Conservation (phyloP, 345 rosid genomes). For the Ceriops tagal region DNA sequence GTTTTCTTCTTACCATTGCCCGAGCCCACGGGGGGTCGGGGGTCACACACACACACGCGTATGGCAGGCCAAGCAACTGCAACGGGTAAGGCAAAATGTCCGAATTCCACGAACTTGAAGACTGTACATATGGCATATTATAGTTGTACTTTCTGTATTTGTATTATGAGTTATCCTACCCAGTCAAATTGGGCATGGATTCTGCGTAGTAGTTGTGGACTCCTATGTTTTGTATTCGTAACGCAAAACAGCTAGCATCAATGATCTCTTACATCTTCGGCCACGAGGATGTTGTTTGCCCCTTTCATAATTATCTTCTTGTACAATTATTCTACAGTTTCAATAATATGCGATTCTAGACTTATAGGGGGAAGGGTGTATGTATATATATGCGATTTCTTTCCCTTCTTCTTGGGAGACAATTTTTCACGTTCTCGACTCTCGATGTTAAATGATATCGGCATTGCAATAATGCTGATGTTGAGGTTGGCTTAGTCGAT, state of each 20-base stretch:
- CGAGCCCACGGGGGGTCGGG: no score
- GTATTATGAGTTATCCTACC: slow-evolving; percentile 33
- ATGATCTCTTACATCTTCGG: no score
- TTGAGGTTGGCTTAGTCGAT: not conserved
- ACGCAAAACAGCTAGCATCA: slow-evolving; percentile 29
- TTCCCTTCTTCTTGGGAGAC: no score
- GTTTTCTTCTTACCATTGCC: no score
- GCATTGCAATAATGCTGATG: not conserved
- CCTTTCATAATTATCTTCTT: not conserved
- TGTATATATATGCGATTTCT: no score
- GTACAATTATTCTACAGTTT: not conserved
- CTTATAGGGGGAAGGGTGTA: not conserved
- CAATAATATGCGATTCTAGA: no score
- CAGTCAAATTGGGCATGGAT: slow-evolving; percentile 16
- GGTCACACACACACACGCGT: no score
- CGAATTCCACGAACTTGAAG: slow-evolving; percentile 25
- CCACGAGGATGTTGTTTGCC: not conserved
- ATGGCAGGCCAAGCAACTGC: no score
- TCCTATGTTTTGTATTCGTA: slow-evolving; percentile 15
- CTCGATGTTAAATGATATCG: not conserved
- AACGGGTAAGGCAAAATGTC: slow-evolving; percentile 5
- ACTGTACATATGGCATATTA: slow-evolving; percentile 2
- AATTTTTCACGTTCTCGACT: no score
- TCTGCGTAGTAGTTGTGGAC: slow-evolving; percentile 18
- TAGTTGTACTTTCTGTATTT: slow-evolving; percentile 12